Conservation (phyloP, 2,329 filamentous ascomycete genomes). For the Dothiorella sarmentorum region DNA sequence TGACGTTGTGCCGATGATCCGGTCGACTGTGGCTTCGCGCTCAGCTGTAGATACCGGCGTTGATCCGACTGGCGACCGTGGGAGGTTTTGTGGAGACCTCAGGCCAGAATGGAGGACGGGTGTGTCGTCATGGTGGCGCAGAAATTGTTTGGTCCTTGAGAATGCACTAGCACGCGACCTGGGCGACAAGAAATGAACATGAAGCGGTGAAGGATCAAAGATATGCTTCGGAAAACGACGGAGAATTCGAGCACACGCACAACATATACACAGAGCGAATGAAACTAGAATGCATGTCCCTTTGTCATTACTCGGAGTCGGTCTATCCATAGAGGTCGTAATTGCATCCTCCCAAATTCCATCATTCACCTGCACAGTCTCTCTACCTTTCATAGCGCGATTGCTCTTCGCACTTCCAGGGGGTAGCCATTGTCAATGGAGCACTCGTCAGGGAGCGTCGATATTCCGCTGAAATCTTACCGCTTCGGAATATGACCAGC, state of each 20-base stretch:
- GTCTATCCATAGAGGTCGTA: conserved; percentile 17
- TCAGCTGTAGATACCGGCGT: background rate
- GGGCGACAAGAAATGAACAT: background rate
- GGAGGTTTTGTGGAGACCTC: background rate
- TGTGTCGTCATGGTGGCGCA: conserved; percentile 10
- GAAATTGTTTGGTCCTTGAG: background rate
- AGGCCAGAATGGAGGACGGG: background rate
- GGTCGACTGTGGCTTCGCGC: background rate
- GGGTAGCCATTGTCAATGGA: background rate
- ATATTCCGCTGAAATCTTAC: conserved; percentile 12
- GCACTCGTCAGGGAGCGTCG: background rate
- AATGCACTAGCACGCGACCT: conserved; percentile 1
- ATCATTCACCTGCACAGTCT: background rate
- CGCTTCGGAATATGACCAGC: conserved; percentile 12
- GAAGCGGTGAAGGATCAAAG: background rate
- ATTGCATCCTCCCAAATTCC: conserved; percentile 10
- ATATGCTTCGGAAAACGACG: background rate
- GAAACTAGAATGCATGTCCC: conserved; percentile 13
- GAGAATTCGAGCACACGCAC: background rate
- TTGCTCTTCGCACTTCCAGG: background rate
- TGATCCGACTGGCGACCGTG: background rate
- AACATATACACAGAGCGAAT: background rate
- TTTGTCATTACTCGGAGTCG: conserved; percentile 18
- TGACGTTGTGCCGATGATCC: background rate
- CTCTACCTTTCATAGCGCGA: background rate